phyloP scores from a whole-genome alignment of 192 early-diverging fungal genomes.

The Funneliformis geosporum region DNA sequence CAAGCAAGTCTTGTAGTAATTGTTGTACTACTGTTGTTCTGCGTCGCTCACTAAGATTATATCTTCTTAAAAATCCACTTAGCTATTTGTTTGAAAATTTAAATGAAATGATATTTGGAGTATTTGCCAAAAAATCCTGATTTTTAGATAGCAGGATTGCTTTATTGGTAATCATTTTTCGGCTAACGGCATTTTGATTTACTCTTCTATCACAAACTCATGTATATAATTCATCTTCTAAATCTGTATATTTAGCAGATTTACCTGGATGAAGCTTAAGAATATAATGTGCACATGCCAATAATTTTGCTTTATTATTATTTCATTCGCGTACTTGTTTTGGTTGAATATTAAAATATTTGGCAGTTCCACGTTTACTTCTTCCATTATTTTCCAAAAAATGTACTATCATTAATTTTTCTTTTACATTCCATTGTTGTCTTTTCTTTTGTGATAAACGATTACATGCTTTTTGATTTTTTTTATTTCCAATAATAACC shows the following conservation, averaged over 20 bases:
- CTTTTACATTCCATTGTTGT: too few relatives aligned
- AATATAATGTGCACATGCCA: neutral
- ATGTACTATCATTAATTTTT: too few relatives aligned
- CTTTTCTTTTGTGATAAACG: too few relatives aligned
- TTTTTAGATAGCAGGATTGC: neutral
- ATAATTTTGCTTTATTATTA: too few relatives aligned
- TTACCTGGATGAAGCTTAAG: neutral
- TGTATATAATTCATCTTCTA: neutral
- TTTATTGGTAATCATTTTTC: neutral
- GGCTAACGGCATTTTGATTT: neutral
- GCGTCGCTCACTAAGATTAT: too few relatives aligned
- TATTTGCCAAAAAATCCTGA: too few relatives aligned
- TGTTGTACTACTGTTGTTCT: constrained; percentile 24
- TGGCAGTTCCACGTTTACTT: too few relatives aligned
- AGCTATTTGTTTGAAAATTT: constrained; percentile 1
- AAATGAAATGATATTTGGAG: neutral
- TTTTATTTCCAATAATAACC: too few relatives aligned
- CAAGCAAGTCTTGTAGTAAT: neutral
- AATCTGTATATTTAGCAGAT: neutral
- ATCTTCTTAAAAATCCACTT: neutral
- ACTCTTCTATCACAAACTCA: neutral
- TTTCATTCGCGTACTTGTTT: too few relatives aligned
- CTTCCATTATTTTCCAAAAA: too few relatives aligned
- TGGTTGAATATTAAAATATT: too few relatives aligned
- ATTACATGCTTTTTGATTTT: too few relatives aligned